These are phyloP conservation scores for Tieghemostelium lacteum DNA, from an alignment of 78 protist species.

Conservation along the genomic window DNA sequence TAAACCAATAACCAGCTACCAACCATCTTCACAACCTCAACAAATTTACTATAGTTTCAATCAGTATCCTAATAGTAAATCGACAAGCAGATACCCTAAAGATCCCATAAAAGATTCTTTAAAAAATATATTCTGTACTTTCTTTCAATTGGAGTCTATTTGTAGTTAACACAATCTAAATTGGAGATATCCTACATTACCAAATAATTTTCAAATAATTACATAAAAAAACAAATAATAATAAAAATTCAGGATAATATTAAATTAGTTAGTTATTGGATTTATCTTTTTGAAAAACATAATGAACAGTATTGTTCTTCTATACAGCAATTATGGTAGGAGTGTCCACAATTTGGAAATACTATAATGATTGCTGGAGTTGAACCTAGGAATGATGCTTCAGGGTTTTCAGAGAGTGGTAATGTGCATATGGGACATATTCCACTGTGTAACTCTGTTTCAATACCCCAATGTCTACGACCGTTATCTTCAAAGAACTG, in stretches of 20 bases:
- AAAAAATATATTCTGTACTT: constrained; percentile 19
- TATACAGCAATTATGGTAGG: constrained; percentile 67
- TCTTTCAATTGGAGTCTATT: background rate
- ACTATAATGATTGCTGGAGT: constrained; percentile 51
- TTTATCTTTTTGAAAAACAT: constrained; percentile 52
- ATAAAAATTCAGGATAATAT: too few species aligned
- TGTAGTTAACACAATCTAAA: constrained; percentile 8
- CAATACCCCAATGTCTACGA: constrained; percentile 77
- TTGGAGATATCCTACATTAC: too few species aligned
- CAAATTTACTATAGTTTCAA: constrained; percentile 4
- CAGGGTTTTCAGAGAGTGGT: constrained; percentile 57
- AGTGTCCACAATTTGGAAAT: constrained; percentile 69
- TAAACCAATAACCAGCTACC: constrained; percentile 1
- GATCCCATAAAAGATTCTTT: constrained; percentile 1
- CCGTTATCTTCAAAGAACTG: constrained; percentile 68
- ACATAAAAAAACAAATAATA: too few species aligned
- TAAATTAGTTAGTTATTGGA: too few species aligned
- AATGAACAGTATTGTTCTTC: constrained; percentile 71
- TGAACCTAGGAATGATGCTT: constrained; percentile 50
- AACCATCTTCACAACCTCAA: background rate
- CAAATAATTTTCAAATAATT: too few species aligned
- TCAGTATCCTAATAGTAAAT: background rate
- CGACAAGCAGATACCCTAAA: constrained; percentile 1
- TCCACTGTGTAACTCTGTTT: constrained; percentile 53
- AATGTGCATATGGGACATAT: constrained; percentile 61